Conservation (phyloP, 768 basidiomycete genomes). For the Xanthoconium purpureum region DNA sequence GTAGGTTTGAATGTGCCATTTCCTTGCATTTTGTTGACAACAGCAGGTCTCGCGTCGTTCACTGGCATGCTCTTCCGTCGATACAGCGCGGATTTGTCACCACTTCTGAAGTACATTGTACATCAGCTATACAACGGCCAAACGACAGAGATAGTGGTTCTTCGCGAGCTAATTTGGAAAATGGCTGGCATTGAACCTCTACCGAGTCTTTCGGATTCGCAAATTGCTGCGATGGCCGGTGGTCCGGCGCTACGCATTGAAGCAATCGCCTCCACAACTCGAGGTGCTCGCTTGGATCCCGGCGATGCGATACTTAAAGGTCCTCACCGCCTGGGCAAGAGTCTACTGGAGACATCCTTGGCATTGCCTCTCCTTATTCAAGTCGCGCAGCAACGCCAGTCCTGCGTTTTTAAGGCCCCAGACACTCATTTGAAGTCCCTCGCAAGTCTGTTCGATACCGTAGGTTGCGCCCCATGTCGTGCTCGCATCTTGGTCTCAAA, state of each 20-base stretch:
- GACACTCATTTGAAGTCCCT: conserved; percentile 84
- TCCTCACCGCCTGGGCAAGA: conserved; percentile 63
- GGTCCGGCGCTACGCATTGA: conserved; percentile 86
- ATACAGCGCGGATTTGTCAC: conserved; percentile 79
- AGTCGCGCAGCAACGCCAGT: conserved; percentile 87
- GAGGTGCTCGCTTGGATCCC: conserved; percentile 71
- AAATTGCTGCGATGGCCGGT: conserved; percentile 88
- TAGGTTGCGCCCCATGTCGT: conserved; percentile 41
- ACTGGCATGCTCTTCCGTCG: conserved; percentile 89
- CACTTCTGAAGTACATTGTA: conserved; percentile 84
- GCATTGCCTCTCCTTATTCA: conserved; percentile 90
- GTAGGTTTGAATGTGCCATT: conserved; percentile 47
- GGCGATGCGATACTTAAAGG: conserved; percentile 62
- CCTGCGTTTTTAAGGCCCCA: conserved; percentile 70
- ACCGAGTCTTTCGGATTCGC: conserved; percentile 83
- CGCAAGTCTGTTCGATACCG: conserved; percentile 84
- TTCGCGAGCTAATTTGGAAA: conserved; percentile 91
- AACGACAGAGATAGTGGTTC: conserved; percentile 83
- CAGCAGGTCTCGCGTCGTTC: conserved; percentile 83
- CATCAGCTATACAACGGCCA: conserved; percentile 84
- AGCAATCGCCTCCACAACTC: conserved; percentile 74
- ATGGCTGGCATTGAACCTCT: conserved; percentile 94
- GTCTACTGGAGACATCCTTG: conserved; percentile 64
- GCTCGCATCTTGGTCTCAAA: conserved; percentile 19
- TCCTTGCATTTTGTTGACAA: conserved; percentile 19